Conservation (phyloP, 495 filamentous ascomycete genomes). For the Poronia punctata region DNA sequence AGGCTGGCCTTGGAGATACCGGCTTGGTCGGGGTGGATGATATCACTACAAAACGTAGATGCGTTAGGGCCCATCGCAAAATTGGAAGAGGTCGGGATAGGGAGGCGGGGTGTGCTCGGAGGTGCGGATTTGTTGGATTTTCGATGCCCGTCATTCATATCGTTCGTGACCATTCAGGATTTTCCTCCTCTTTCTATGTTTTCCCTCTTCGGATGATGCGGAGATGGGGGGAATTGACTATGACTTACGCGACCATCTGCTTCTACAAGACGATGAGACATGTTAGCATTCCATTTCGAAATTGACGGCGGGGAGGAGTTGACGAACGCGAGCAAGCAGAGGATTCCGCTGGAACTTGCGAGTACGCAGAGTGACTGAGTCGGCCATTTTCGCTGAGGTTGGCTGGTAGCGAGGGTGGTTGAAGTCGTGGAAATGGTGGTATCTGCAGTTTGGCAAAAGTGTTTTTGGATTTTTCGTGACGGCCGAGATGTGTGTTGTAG, state of each 20-base stretch:
- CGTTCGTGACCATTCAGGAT: too few species aligned
- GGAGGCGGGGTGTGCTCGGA: too few species aligned
- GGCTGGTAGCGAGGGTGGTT: slow-evolving; percentile 14
- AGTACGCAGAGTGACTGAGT: slow-evolving; percentile 92
- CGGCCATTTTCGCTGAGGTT: slow-evolving; percentile 67
- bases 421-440: slow-evolving; percentile 9
- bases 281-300: slow-evolving; percentile 5
- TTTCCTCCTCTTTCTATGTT: too few species aligned
- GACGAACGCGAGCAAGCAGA: slow-evolving; percentile 59
- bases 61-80: slow-evolving; percentile 15
- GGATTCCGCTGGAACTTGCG: slow-evolving; percentile 99
- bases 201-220: too few species aligned
- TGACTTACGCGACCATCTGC: slow-evolving; percentile 99
- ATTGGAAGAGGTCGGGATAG: too few species aligned
- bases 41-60: slow-evolving; percentile 63
- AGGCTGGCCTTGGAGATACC: slow-evolving; percentile 99
- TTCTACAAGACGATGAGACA: slow-evolving; percentile 36
- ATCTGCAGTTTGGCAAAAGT: slow-evolving; percentile 13
- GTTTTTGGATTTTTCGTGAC: slow-evolving; percentile 14
- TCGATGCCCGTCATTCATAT: too few species aligned
- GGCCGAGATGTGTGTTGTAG: slow-evolving; percentile 15
- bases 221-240: too few species aligned
- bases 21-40: slow-evolving; percentile 96
- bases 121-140: too few species aligned
- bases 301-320: neutral